Conservation (phyloP, 2,329 filamentous ascomycete genomes). For the Claviceps citrina region DNA sequence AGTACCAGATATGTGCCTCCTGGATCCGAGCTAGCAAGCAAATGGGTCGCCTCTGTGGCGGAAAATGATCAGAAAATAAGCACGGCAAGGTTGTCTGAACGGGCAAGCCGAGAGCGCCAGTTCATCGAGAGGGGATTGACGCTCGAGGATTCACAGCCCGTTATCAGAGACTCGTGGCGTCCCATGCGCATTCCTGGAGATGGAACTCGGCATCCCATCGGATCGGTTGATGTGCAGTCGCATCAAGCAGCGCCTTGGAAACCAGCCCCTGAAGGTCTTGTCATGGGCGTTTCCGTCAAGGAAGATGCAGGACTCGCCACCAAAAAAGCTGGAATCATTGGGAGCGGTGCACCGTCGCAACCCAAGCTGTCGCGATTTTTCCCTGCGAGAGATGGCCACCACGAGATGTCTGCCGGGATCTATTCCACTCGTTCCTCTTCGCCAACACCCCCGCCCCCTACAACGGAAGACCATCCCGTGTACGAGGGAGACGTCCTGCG, state of each 20-base stretch:
- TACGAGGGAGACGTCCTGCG: conserved; percentile 50
- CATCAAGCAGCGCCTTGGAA: conserved; percentile 18
- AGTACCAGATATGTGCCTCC: conserved; percentile 15
- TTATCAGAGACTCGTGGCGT: conserved; percentile 41
- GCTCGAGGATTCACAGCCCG: conserved; percentile 29
- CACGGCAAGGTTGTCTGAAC: conserved; percentile 23
- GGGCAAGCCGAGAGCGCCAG: conserved; percentile 27
- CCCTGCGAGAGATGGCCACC: conserved; percentile 35
- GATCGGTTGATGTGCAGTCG: conserved; percentile 14
- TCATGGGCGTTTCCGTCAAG: conserved; percentile 6
- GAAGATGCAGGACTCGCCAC: conserved; percentile 12
- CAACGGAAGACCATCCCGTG: conserved; percentile 53
- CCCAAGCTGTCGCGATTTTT: conserved; percentile 46
- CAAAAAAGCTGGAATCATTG: conserved; percentile 16
- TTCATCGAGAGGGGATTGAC: conserved; percentile 29
- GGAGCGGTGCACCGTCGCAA: conserved; percentile 24
- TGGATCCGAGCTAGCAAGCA: conserved; percentile 21
- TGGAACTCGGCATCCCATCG: conserved; percentile 18
- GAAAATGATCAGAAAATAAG: conserved; percentile 31
- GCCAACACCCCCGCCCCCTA: conserved; percentile 58
- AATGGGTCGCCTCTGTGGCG: conserved; percentile 28
- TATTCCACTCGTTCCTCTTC: conserved; percentile 35
- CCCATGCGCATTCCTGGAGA: conserved; percentile 24
- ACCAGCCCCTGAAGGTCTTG: conserved; percentile 14
- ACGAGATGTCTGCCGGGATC: conserved; percentile 20